Base-by-base conservation (phyloP, 768 basidiomycete genomes). In the Megacollybia marginata region DNA sequence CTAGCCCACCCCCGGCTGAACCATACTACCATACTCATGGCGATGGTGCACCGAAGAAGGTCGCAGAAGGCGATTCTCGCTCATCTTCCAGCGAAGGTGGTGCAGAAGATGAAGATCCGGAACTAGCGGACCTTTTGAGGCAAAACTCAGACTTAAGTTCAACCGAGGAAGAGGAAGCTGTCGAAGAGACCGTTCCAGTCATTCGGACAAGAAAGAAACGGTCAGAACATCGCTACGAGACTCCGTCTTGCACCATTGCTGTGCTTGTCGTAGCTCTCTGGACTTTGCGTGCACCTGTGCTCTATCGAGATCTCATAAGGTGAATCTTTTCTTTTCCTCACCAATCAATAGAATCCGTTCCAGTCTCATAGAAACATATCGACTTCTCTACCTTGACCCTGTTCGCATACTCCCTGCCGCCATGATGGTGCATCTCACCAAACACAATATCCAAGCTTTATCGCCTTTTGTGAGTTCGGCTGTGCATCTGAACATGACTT, bases 341-440 rank as follows among this genome's bases (percentile, higher is more conserved):
- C 31, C 18, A 36, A 19, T 28, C 20, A 33, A 33, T 35, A 46
- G 43, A 42, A 36, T 53, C 38, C 32, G 38, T 18, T 51, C 50
- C 33, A 94, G 92, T 47, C 62, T 83, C 49, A 83, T 93, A 42
- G 88, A 92, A 60, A 67, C 69, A 32, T 83, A 88, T 59, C 71
- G 81, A 33, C 71, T 96, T 36, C 92, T 91, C 1, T 94, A 92
- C 66, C 71, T 96, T 38, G 86, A 92, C 55, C 75, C 80, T 32
- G 64, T 80, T 32, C 76, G 78, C 32, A 59, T 79, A 33, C 66
- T 95, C 7, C 88, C 91, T 1, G 53, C 51, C 32, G 69, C 66
- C 15, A 78, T 94, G 75, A 71, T 71, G 2, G 58, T 64, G 36
- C 90, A 92, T 67, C 78, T 95, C 46, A 85, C 84, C 31, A 85